Evolutionary conservation across 208 protist species (phyloP), one percentile per base, ranked within the genome.

Genomic region (Trypanosoma rangeli): DNA sequence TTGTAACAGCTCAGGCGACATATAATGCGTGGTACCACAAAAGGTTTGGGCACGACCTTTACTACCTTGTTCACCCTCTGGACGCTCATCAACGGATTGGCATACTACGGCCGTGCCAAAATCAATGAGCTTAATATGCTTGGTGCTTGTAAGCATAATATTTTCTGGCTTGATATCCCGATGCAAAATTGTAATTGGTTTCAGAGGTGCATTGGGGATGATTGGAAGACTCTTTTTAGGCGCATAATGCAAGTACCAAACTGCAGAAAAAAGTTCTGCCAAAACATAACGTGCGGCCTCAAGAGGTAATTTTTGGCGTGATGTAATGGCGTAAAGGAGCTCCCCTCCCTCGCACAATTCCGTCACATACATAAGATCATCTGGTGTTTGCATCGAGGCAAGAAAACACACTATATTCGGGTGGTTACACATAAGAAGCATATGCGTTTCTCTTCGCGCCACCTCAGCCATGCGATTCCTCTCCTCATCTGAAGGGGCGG

Each of bases 141-240:
- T 96, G 66, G 84, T 84, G 20, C 68, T 74, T 58, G 78, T 93
- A 42, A 99, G 78, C 79, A 99, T 92, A 39, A 99, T 90, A 74
- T 99, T 98, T 73, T 98, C 96, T 13, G 97, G 97, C 74, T 99
- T 99, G 49, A 99, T 88, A 73, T 99, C 97, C 53, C 97, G 78
- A 74, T 99, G 98, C 35, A 98, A 78, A 59, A 99, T 93, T 54
- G 76, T 82, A 37, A 73, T 68, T 12, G 79, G 64, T 55, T 84
- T 86, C 24, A 82, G 48, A 62, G 75, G 67, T n/a, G 75, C 74
- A 42, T 76, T 73, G 20, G 78, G 73, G 26, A 74, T 35, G 52
- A 70, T 61, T 33, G 70, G 70, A 28, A 72, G 33, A 29, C 48
- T 60, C 55, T 64, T 70, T 68, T 94, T 96, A 24, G 88, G 78